Evolutionary conservation across 129 eudicot genomes (phyloP), one percentile per base, ranked within the genome.

Genomic region (Centaurea solstitialis): DNA sequence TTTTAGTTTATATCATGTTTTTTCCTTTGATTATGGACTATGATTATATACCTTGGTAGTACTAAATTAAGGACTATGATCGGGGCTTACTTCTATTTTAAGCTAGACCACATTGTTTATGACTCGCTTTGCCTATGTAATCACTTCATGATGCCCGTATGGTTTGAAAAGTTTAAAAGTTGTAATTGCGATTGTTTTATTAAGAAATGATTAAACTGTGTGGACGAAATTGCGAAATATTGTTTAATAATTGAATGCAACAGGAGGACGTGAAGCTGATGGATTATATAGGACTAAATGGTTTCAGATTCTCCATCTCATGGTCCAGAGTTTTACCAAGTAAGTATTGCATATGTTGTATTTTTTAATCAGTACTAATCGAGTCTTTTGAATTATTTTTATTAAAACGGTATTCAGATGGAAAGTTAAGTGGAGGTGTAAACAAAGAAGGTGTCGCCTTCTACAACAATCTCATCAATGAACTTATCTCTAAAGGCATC

Each of bases 261-360:
- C 76, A 84, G 89, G 89, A 82, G 0, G 89, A 86, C 22, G 68
- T 86, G 26, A 26, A 78, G 26, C 17, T 73, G 24, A 74, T 78
- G 76, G 81, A 86, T 45, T 2, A 23, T 28, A 77, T 81, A 13
- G 86, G 86, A 3, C 65, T 86, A 28, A 76, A 86, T 67, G 82
- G 76, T 21, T 86, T 77, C 23, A 82, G 86, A 59, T 57, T 86
- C 17, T 86, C 89, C 26, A 81, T 86, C 45, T 81, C 89, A 6
- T 86, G 89, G 89, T 18, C 89, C 0, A 73, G 89, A 73, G 59
- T 86, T 5, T 53, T 86, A 61, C 89, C 89, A 0, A 15, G 89
- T 86, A 86, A 77, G 86, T 76, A 20, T 12, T 23, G 3, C 68
- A 57, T 17, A 57, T 8, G 6, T 20, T 57, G 3, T 17, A 57